Base-by-base conservation (phyloP, 495 filamentous ascomycete species). In the Podospora conica region DNA sequence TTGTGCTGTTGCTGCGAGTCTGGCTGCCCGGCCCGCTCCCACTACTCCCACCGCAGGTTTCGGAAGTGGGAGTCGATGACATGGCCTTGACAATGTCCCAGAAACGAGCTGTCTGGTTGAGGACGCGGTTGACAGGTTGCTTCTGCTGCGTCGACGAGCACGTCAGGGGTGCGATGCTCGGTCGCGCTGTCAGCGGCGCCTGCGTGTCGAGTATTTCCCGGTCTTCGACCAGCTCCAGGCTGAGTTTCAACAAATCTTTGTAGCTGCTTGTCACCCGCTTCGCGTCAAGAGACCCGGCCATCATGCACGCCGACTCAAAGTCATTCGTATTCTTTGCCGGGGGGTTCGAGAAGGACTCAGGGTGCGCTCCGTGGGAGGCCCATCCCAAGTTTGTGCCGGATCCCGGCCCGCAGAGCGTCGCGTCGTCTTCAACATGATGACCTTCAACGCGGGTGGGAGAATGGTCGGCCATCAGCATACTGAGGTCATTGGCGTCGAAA, bases 21-120 rank as follows among this genome's bases (percentile, higher is more conserved):
- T 53, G 60, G n/a, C 60, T 61, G 31, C 60, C n/a, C n/a, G n/a
- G n/a, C n/a, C n/a, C 60, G 18, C 60, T 61, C 11, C 40, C 60
- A 22, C 60, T 33, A 25, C 60, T 61, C 31, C 31, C 60, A 23
- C 40, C 22, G 15, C 25, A 22, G 27, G 11, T 64, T 31, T 58
- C 55, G 12, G 63, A 11, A 27, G 55, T 4, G 55, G 9, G n/a
- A n/a, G n/a, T n/a, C 21, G 27, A n/a, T 4, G 64, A 65, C 64
- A 65, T 60, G 22, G 57, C 24, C 64, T 65, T 65, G 12, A 65
- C 24, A 22, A 65, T 65, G 5, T 65, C 64, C 64, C 64, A 60
- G 27, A 65, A 65, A 9, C 48, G 23, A 11, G 64, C 33, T 10
- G 57, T 54, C 24, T 65, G 64, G 25, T 60, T 65, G 11, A 65